Evolutionary conservation across 345 rosid species (phyloP), one percentile per base, ranked within the genome.

Genomic region (Brassica rapa): DNA sequence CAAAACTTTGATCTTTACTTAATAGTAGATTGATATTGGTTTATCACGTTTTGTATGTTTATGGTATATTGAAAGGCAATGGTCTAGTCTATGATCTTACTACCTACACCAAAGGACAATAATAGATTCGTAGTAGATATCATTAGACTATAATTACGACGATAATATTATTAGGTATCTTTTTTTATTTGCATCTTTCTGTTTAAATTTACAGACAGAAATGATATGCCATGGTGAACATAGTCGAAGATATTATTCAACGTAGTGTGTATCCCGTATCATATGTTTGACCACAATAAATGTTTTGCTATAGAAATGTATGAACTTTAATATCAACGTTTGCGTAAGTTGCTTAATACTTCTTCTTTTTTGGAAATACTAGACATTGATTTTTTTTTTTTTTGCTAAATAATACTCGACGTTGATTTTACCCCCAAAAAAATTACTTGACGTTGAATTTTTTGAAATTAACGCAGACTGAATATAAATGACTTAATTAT

Each of bases 31-130:
- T 11, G 2, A 21, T 23, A 35, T 53, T 49, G 7, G 56, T 62
- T 23, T 46, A 16, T 57, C 8, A 5, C 33, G 14, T 21, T 6
- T 0, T 57, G 62, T 21, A 30, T 27, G 65, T 16, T 8, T 56
- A n/a, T 3, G 12, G 24, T 9, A 59, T 8, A 72, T 76, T 90
- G 92, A 57, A 66, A 68, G 86, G 92, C 77, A 90, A 92, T 77
- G 89, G 15, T 60, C 16, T 60, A 25, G 35, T 60, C 8, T 60
- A 24, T 60, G 63, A 12, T 59, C 32, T 59, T 59, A 24, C 35
- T 60, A 11, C 64, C 64, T 60, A 60, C 33, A 60, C 64, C 9
- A 12, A 61, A 61, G 35, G 35, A 27, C 65, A 61, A 14, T 14
- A 4, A 12, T 61, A 5, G 32, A 59, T 59, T 55, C 10, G 62